Percentiles rank a stretch among this genome's conserved stretches.
phyloP scores from a whole-genome alignment of 208 protist genomes.

The Acanthamoeba culbertsoni region DNA sequence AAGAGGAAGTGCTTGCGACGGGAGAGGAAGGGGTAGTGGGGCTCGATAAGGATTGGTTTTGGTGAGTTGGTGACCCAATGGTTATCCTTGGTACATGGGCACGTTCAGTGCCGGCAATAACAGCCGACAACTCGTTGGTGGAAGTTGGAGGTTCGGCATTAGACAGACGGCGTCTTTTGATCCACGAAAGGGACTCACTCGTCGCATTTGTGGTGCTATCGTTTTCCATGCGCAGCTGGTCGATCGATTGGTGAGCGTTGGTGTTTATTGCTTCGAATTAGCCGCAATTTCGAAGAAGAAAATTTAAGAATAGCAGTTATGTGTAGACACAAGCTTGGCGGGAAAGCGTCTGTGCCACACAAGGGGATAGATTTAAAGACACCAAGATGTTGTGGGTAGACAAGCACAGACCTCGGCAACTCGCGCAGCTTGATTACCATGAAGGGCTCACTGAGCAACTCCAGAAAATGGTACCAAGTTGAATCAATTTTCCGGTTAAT shows the following conservation, averaged over 20 bases:
- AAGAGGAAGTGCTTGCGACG: background rate
- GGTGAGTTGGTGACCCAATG: background rate
- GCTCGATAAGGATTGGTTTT: background rate
- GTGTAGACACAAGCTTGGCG: background rate
- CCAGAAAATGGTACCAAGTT: conserved; percentile 84
- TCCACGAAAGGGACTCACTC: too few species aligned
- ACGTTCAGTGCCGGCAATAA: background rate
- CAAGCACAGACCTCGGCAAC: conserved; percentile 96
- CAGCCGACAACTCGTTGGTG: background rate
- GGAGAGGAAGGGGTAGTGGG: background rate
- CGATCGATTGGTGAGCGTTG: background rate
- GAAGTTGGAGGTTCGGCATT: background rate
- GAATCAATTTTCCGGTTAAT: background rate
- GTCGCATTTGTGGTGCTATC: too few species aligned
- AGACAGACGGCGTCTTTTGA: background rate
- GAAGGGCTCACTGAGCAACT: conserved; percentile 89
- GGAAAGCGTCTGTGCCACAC: background rate
- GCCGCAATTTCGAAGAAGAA: background rate
- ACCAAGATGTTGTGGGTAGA: conserved; percentile 98
- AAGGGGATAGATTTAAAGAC: background rate
- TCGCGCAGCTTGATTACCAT: conserved; percentile 95
- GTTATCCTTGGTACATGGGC: background rate
- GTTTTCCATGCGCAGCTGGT: background rate
- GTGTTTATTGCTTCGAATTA: background rate
- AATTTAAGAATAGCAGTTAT: background rate